phyloP scores from a whole-genome alignment of 805 yeast species.

The Zygotorulaspora sp. region DNA sequence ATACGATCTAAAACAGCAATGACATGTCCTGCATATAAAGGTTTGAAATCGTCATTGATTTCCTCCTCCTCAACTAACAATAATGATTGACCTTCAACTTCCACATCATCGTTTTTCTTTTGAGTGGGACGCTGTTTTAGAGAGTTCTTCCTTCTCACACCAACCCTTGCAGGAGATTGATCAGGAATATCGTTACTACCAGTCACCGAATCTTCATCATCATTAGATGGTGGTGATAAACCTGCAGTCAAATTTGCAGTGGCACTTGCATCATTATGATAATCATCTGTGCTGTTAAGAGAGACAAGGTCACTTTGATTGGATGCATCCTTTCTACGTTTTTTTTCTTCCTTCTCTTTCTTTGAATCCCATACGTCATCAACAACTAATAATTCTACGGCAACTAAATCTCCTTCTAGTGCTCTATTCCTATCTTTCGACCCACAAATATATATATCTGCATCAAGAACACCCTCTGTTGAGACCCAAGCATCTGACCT shows the following conservation, averaged over 20 bases:
- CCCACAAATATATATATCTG: slow-evolving; percentile 96
- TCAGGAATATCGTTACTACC: slow-evolving; percentile 37
- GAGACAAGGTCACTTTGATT: slow-evolving; percentile 38
- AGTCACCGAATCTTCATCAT: slow-evolving; percentile 16
- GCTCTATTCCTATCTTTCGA: slow-evolving; percentile 98
- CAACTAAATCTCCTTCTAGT: slow-evolving; percentile 92
- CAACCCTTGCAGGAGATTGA: slow-evolving; percentile 35
- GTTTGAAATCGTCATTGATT: slow-evolving; percentile 86
- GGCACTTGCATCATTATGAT: slow-evolving; percentile 77
- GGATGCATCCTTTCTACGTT: slow-evolving; percentile 70
- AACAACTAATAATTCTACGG: slow-evolving; percentile 87
- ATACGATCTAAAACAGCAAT: slow-evolving; percentile 97
- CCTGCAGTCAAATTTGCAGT: slow-evolving; percentile 29
- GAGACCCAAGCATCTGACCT: slow-evolving; percentile 98
- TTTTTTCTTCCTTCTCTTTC: slow-evolving; percentile 95
- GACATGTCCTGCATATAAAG: slow-evolving; percentile 95
- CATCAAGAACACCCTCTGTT: slow-evolving; percentile 91
- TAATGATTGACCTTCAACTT: slow-evolving; percentile 95
- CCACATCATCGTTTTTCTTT: slow-evolving; percentile 97
- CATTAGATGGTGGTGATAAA: slow-evolving; percentile 16
- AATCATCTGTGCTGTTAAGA: slow-evolving; percentile 51
- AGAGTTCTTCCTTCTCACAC: slow-evolving; percentile 72
- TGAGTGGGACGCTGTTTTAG: slow-evolving; percentile 93
- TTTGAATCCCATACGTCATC: slow-evolving; percentile 98
- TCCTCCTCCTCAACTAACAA: slow-evolving; percentile 92